Conservation (phyloP, 75 land plant species). For the Larix kaempferi region DNA sequence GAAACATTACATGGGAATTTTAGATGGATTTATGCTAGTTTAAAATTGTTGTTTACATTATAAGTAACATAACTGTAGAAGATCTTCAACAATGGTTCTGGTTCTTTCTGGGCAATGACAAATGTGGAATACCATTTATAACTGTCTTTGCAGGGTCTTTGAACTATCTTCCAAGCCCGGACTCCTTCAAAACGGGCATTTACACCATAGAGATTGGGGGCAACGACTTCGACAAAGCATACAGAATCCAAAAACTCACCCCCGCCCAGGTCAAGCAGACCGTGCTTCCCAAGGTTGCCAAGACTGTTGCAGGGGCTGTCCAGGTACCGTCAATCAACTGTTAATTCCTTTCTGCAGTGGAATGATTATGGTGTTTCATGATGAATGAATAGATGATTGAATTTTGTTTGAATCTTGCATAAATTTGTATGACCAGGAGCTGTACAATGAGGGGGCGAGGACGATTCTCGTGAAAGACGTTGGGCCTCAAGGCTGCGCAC, state of each 20-base stretch:
- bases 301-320: not conserved
- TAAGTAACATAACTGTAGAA: no score
- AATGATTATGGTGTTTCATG: not conserved
- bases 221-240: slow-evolving; percentile 20
- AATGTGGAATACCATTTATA: no score
- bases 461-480: slow-evolving; percentile 57
- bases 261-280: not conserved
- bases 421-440: slow-evolving; percentile 20
- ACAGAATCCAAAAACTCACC: not conserved
- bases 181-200: not conserved
- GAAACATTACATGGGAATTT: no score
- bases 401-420: not conserved
- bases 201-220: slow-evolving; percentile 29
- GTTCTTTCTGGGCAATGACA: no score
- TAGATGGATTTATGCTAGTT: no score
- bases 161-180: not conserved
- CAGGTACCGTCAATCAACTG: not conserved
- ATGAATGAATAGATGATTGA: not conserved
- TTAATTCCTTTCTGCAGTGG: not conserved
- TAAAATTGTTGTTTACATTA: no score
- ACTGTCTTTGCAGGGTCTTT: not conserved
- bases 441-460: slow-evolving; percentile 50
- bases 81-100: no score
- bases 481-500: slow-evolving; percentile 75
- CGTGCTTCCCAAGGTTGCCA: slow-evolving; percentile 3